A percentile compares a stretch with the other conserved stretches of the same genome.
phyloP scores from a whole-genome alignment of 2,329 filamentous ascomycete species.

The Neoscytalidium dimidiatum region DNA sequence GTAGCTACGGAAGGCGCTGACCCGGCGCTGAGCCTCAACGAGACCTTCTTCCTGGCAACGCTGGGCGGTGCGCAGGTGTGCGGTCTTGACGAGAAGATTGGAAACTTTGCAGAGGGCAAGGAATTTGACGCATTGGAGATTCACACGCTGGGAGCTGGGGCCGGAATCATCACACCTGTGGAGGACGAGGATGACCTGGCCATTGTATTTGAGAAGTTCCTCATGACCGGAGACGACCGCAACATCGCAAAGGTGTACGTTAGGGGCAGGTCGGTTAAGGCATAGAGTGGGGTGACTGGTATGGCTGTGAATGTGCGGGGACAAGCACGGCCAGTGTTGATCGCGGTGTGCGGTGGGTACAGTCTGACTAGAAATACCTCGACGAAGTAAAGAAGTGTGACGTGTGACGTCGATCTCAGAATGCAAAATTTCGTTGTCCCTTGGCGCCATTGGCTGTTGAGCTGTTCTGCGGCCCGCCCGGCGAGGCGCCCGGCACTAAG shows the following conservation, averaged over 20 bases:
- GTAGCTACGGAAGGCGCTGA: constrained; percentile 40
- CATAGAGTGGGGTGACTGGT: not conserved
- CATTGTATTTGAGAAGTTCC: constrained; percentile 62
- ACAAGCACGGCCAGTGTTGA: constrained; percentile 3
- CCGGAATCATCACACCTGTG: constrained; percentile 42
- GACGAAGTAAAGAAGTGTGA: not conserved
- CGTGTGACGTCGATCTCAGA: constrained; percentile 1
- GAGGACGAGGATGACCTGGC: constrained; percentile 51
- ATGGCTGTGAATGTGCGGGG: constrained; percentile 7
- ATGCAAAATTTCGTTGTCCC: not conserved
- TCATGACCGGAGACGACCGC: constrained; percentile 67
- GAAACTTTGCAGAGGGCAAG: constrained; percentile 61
- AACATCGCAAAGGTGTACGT: constrained; percentile 57
- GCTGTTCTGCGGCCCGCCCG: not conserved
- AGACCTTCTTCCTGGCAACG: constrained; percentile 60
- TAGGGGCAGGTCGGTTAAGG: constrained; percentile 16
- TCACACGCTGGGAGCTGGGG: constrained; percentile 44
- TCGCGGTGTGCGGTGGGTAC: not conserved
- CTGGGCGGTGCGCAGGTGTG: constrained; percentile 63
- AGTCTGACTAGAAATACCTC: not conserved
- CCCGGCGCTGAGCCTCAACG: constrained; percentile 27
- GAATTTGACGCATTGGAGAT: constrained; percentile 63
- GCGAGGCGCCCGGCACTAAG: not conserved
- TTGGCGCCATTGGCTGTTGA: not conserved
- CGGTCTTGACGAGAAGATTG: constrained; percentile 55